Evolutionary conservation across 345 rosid genomes (phyloP), one percentile per base, ranked within the genome.

Genomic region (Eucalyptus leucophloia): DNA sequence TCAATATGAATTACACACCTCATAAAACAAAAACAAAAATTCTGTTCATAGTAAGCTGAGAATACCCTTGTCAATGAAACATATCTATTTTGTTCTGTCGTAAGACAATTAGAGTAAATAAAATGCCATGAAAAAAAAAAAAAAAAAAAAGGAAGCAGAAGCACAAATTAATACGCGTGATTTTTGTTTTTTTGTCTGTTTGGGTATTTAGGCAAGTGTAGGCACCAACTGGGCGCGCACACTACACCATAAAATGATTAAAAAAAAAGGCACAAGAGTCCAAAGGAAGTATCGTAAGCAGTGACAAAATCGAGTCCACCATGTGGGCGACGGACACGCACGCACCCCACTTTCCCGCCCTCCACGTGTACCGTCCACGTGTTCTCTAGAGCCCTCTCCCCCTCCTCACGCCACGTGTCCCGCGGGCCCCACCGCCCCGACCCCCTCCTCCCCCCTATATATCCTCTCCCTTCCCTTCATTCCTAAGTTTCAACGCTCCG

Each of bases 271-370:
- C 93, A 83, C 96, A 50, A 90, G 89, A 34, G 94, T 95, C 99
- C 99, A 95, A 97, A 94, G 92, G 53, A 87, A 67, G 86, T 91
- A 93, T 67, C 95, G 99, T 93, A 98, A 94, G 99, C 99, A 92
- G 88, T 98, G 99, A 98, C 98, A 92, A 94, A 96, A 96, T 92
- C 93, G 85, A 44, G 90, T 28, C 44, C 51, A 28, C 87, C 86
- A 86, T 86, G 92, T 91, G 94, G 91, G 91, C 90, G 77, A 44
- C 89, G 88, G 86, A 77, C 94, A 92, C 93, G 93, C 96, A 89
- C 92, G 91, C 92, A n/a, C 87, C 45, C 45, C 85, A 90, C 94
- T 91, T 93, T 90, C 34, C 9, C 11, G 49, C 42, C 77, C 34
- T 91, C 90, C 98, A 96, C 99, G 99, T 95, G 95, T 94, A 92